Evolutionary conservation across 225 moss, liverwort and hornwort genomes (phyloP).

Genomic region (Antitrichia curtipendula): DNA sequence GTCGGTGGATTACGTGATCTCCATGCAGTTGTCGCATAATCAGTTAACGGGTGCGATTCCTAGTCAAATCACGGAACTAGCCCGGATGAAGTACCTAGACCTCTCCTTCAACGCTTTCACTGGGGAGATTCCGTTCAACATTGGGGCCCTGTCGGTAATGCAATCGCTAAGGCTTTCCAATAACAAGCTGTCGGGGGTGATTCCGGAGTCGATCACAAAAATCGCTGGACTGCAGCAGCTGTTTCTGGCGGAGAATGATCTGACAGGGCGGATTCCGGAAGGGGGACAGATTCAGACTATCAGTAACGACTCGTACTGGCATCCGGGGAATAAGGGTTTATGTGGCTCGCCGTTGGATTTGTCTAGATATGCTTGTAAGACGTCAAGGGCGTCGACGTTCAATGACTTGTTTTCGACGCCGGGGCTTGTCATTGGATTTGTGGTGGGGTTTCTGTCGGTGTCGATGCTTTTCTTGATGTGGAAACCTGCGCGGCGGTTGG

Average conservation of each 20-base stretch:
- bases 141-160: neutral
- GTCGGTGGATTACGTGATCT: neutral
- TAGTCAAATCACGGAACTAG: neutral
- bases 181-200: neutral
- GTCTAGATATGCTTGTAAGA: neutral
- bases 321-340: constrained; percentile 3
- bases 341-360: constrained; percentile 3
- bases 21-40: constrained; percentile 15
- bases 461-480: neutral
- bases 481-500: constrained; percentile 5
- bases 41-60: constrained; percentile 2
- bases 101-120: constrained; percentile 1
- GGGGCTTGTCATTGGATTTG: neutral
- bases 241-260: neutral
- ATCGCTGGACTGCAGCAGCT: neutral
- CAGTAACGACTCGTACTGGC: neutral
- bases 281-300: neutral
- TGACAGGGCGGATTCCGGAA: neutral
- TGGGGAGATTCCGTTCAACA: neutral
- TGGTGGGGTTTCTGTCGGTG: constrained; percentile 4
- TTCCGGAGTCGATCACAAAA: neutral
- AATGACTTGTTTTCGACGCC: neutral
- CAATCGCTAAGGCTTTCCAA: constrained; percentile 1
- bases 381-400: neutral
- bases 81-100: neutral